Evolutionary conservation across 805 yeast species (phyloP).

Genomic region (Metschnikowia similis): DNA sequence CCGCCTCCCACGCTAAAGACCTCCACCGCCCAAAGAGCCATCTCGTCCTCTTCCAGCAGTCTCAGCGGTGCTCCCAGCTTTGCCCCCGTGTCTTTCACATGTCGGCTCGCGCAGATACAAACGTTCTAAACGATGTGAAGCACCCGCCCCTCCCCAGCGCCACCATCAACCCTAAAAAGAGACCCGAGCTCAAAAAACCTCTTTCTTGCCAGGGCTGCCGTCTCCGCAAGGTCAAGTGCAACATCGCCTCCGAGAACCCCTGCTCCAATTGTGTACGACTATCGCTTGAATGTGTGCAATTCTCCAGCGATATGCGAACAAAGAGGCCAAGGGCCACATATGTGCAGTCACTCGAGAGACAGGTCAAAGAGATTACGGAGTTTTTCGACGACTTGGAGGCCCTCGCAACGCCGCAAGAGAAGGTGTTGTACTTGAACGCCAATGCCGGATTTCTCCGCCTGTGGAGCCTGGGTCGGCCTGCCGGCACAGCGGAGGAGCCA

Average conservation of each 20-base stretch:
- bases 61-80: background rate
- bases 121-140: background rate
- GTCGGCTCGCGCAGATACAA: conserved; percentile 1
- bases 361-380: conserved; percentile 21
- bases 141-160: background rate
- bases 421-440: conserved; percentile 18
- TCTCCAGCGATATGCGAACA: conserved; percentile 47
- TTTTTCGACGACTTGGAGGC: conserved; percentile 24
- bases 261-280: conserved; percentile 45
- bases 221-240: conserved; percentile 45
- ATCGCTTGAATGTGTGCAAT: conserved; percentile 43
- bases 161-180: background rate
- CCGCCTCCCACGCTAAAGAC: background rate
- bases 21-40: too few species aligned
- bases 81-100: background rate
- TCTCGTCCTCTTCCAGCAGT: background rate
- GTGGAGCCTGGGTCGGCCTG: conserved; percentile 24
- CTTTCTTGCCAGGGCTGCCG: conserved; percentile 40
- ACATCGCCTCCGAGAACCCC: conserved; percentile 36
- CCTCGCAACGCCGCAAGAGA: conserved; percentile 17
- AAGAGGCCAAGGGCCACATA: conserved; percentile 47
- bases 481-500: background rate
- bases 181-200: conserved; percentile 6
- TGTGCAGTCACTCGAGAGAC: conserved; percentile 42
- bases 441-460: conserved; percentile 14